Evolutionary conservation across 2,329 filamentous ascomycete species (phyloP), one percentile per base, ranked within the genome.

Genomic region (Epichloe glyceriae): DNA sequence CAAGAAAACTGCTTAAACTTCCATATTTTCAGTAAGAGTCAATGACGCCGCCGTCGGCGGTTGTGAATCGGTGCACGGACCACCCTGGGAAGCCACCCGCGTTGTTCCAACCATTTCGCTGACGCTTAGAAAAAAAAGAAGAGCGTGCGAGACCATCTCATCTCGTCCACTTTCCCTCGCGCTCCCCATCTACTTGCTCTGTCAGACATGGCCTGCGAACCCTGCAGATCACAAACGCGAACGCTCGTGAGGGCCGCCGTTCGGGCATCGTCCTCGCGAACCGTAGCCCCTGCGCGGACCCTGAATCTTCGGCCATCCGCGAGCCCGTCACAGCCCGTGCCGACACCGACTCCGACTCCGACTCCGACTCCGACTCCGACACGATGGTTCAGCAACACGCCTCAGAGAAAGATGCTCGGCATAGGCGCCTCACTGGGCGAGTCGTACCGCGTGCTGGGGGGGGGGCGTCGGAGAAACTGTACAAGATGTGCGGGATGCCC

Each of bases 381-480:
- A 6, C 64, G 72, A 43, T 56, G 56, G 26, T 70, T 75, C 52
- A 63, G 64, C 58, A 66, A 54, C 54, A 67, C 72, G 22, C 52
- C 60, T 15, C 51, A 57, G 15, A 61, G 63, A 44, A 60, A 55
- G 3, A 58, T 68, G 2, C 57, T 73, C 19, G 62, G 64, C 5
- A 54, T 72, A 8, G 60, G 64, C 7, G 60, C 60, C 20, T 58
- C 59, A 15, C 54, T 72, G 26, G 55, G 61, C 35, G 65, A 73
- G 53, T 68, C 72, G 12, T 96, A 96, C 65, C 78, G 85, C 50
- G 86, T 89, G 35, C 86, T 93, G 62, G 83, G 82, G 53, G 80
- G 62, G 83, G 82, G 53, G 80, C 82, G 47, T 93, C 88, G 26
- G 84, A 94, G 69, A 73, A 78, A 52, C 73, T 96, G 52, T 90